phyloP scores from a whole-genome alignment of 208 protist genomes.

The Zelonia costaricensis region DNA sequence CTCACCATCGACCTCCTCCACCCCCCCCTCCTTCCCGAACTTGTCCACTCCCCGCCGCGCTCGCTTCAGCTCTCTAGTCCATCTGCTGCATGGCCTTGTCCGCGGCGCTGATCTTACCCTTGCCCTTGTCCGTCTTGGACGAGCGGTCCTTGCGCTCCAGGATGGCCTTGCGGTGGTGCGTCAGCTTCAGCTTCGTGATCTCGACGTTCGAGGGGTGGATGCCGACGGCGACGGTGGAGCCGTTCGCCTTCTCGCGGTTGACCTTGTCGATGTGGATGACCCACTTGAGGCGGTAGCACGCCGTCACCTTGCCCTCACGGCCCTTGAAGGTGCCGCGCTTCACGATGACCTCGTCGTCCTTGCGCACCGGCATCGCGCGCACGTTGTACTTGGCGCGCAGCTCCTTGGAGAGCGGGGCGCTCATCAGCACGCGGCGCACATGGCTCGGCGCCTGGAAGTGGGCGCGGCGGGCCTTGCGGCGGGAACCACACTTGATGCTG shows the following conservation, averaged over 20 bases:
- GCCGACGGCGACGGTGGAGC: conserved; percentile 92
- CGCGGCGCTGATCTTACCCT: conserved; percentile 90
- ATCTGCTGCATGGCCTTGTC: conserved; percentile 94
- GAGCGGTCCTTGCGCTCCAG: conserved; percentile 94
- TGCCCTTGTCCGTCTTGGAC: conserved; percentile 90
- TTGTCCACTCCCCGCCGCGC: too few relatives aligned
- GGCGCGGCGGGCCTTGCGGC: conserved; percentile 98
- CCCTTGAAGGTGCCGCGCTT: conserved; percentile 97
- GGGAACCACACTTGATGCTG: conserved; percentile 88
- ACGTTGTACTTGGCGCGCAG: conserved; percentile 99
- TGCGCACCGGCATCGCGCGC: conserved; percentile 98
- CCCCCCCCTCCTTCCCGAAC: too few relatives aligned
- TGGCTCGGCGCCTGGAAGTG: conserved; percentile 98
- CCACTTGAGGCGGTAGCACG: conserved; percentile 98
- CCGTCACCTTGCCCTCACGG: conserved; percentile 96
- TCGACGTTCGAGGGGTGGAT: conserved; percentile 99
- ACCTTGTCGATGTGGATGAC: conserved; percentile 99
- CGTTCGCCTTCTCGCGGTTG: conserved; percentile 97
- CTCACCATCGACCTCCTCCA: too few relatives aligned
- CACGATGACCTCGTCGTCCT: conserved; percentile 99
- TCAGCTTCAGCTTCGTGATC: conserved; percentile 99
- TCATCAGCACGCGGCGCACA: conserved; percentile 98
- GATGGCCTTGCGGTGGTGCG: conserved; percentile 97
- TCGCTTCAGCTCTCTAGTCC: conserved; percentile 58
- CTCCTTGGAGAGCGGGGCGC: conserved; percentile 97